Evolutionary conservation across 202 grass and related monocot genomes (phyloP).

Genomic region (Saccharum hybrid): DNA sequence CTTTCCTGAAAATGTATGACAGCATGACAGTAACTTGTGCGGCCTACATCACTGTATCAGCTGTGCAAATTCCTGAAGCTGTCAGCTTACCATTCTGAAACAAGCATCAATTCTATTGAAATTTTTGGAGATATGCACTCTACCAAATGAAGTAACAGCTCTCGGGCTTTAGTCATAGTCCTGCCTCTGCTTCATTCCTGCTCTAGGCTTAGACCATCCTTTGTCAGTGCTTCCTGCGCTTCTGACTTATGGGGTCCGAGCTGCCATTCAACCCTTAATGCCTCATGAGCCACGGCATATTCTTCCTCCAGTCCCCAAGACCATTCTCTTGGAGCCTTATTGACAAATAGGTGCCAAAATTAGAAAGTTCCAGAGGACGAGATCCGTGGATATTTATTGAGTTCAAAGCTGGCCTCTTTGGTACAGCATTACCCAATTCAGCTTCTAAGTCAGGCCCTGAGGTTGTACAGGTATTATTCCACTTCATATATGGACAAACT

Average conservation of each 20-base stretch:
- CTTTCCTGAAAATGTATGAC: constrained; percentile 19
- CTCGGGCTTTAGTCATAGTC: not conserved
- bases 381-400: constrained; percentile 21
- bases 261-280: not conserved
- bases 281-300: not conserved
- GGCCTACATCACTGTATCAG: not conserved
- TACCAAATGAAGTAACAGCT: not conserved
- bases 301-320: not conserved
- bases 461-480: constrained; percentile 28
- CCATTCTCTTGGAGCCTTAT: not conserved
- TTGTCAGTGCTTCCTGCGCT: not conserved
- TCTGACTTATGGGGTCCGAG: not conserved
- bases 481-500: constrained; percentile 27
- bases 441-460: constrained; percentile 17
- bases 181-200: not conserved
- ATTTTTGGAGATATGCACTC: too few relatives aligned
- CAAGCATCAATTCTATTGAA: not conserved
- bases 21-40: constrained; percentile 1
- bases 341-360: constrained; percentile 18
- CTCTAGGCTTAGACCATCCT: not conserved
- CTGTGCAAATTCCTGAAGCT: constrained; percentile 26
- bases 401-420: constrained; percentile 14
- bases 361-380: not conserved
- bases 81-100: constrained; percentile 4
- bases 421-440: constrained; percentile 30